Conservation (phyloP, 2,329 filamentous ascomycete genomes). For the Aspergillus intermedius region DNA sequence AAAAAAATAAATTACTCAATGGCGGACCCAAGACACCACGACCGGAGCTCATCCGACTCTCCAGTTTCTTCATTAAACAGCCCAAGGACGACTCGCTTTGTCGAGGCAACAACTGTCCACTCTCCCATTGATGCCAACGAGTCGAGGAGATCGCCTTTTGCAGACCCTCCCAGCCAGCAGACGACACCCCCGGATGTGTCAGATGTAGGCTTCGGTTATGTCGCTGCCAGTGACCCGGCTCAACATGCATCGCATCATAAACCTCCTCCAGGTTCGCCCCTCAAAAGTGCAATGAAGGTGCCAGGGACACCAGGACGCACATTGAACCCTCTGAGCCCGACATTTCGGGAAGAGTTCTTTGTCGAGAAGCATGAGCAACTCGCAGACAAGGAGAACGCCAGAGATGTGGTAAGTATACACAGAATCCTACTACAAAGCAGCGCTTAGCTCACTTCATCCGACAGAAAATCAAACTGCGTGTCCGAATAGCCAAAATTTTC, state of each 20-base stretch:
- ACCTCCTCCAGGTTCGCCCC: conserved; percentile 66
- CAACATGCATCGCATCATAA: conserved; percentile 47
- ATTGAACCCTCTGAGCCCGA: conserved; percentile 80
- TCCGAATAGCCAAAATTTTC: conserved; percentile 88
- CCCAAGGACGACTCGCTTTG: conserved; percentile 56
- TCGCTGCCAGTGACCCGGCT: conserved; percentile 52
- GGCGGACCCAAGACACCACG: conserved; percentile 15
- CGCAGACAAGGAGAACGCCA: conserved; percentile 80
- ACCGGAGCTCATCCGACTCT: conserved; percentile 26
- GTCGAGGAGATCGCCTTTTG: conserved; percentile 43
- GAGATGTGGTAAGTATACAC: conserved; percentile 66
- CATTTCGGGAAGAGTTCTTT: conserved; percentile 79
- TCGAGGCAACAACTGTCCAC: conserved; percentile 58
- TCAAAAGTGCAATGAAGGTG: conserved; percentile 85
- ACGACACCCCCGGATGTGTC: conserved; percentile 54
- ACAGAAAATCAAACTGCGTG: conserved; percentile 86
- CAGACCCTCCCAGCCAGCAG: conserved; percentile 45
- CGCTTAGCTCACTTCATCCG: conserved; percentile 24
- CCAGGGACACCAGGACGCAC: conserved; percentile 72
- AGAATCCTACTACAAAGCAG: neutral
- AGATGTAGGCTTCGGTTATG: conserved; percentile 90
- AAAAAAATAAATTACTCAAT: neutral
- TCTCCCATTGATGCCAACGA: conserved; percentile 52
- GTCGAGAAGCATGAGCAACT: conserved; percentile 75
- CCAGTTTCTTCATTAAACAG: conserved; percentile 39